Conservation (phyloP, 1,139 yeast genomes). For the Yamadazyma spencermartinsiae region DNA sequence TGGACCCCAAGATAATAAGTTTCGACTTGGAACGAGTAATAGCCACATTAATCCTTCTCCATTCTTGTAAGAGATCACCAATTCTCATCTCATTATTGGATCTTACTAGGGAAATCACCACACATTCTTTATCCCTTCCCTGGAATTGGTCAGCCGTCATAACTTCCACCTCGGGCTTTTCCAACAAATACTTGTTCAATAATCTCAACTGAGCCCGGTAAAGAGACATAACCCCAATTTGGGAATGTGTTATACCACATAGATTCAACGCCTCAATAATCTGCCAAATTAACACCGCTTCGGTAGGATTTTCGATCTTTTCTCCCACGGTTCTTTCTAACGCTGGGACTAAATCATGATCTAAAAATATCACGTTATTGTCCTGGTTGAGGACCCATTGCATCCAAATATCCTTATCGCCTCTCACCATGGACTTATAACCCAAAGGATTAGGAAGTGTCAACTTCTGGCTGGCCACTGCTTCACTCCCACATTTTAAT, state of each 20-base stretch:
- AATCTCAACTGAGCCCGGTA: slow-evolving; percentile 78
- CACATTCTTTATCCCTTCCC: slow-evolving; percentile 92
- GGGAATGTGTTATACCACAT: slow-evolving; percentile 59
- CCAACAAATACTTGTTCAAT: slow-evolving; percentile 45
- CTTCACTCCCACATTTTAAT: slow-evolving; percentile 69
- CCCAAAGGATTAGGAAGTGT: slow-evolving; percentile 41
- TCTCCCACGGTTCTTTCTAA: slow-evolving; percentile 61
- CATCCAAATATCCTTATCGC: slow-evolving; percentile 30
- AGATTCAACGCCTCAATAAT: slow-evolving; percentile 58
- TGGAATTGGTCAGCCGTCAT: slow-evolving; percentile 95
- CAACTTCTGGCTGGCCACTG: slow-evolving; percentile 60
- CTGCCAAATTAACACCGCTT: slow-evolving; percentile 64
- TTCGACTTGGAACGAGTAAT: slow-evolving; percentile 88
- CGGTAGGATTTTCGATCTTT: slow-evolving; percentile 68
- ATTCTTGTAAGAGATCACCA: slow-evolving; percentile 80
- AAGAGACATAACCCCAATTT: slow-evolving; percentile 86
- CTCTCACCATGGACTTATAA: slow-evolving; percentile 13
- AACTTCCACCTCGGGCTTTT: slow-evolving; percentile 58
- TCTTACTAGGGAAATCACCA: slow-evolving; percentile 82
- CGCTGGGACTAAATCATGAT: slow-evolving; percentile 71
- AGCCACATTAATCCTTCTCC: slow-evolving; percentile 93
- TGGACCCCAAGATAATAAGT: slow-evolving; percentile 79
- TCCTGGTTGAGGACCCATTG: slow-evolving; percentile 28
- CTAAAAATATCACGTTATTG: slow-evolving; percentile 68
- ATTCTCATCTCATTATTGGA: slow-evolving; percentile 67